These are phyloP conservation scores for Vigna unguiculata DNA, from an alignment of 306 rosid genomes.

Conservation along the genomic window DNA sequence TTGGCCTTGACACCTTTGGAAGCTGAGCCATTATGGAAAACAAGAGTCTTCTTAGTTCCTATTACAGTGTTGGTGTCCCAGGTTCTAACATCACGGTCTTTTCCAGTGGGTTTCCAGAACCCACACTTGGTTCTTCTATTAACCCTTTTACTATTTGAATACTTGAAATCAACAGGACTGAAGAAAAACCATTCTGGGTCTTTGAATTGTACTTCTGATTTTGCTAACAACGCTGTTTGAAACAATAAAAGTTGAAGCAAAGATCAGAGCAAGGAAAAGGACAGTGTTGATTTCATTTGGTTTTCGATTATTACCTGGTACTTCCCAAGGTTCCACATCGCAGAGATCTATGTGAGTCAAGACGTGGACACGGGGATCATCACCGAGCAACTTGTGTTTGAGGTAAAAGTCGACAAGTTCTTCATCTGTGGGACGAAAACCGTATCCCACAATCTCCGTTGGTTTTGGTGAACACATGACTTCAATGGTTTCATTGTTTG, in stretches of 20 bases:
- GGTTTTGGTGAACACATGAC: neutral
- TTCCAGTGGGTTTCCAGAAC: slow-evolving; percentile 76
- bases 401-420: slow-evolving; percentile 60
- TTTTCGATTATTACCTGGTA: too few relatives aligned
- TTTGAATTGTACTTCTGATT: slow-evolving; percentile 41
- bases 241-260: neutral
- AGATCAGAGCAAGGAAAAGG: too few relatives aligned
- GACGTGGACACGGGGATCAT: neutral
- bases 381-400: slow-evolving; percentile 45
- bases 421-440: slow-evolving; percentile 65
- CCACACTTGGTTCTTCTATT: slow-evolving; percentile 60
- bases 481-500: neutral
- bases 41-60: slow-evolving; percentile 71
- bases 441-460: slow-evolving; percentile 47
- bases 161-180: slow-evolving; percentile 47
- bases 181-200: slow-evolving; percentile 73
- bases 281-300: too few relatives aligned
- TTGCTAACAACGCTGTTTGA: slow-evolving; percentile 10
- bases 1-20: slow-evolving; percentile 38
- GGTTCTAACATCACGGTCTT: slow-evolving; percentile 45
- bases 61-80: slow-evolving; percentile 40
- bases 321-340: slow-evolving; percentile 56
- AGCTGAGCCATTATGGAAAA: slow-evolving; percentile 51
- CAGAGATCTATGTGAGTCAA: slow-evolving; percentile 55
- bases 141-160: slow-evolving; percentile 33